Conservation (phyloP, 192 early-diverging fungal genomes). For the Linnemannia hyalina region DNA sequence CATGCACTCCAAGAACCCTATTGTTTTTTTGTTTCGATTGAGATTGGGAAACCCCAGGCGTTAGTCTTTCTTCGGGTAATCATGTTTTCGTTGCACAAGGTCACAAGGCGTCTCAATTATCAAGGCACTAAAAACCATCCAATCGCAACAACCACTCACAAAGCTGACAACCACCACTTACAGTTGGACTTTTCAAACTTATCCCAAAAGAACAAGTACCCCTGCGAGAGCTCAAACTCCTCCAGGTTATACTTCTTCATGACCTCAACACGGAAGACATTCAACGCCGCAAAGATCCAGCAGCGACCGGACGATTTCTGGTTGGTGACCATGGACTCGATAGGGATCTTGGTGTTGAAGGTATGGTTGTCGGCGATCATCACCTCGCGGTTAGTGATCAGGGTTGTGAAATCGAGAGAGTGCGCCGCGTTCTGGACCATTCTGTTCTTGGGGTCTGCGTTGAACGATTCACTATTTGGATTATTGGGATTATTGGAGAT, state of each 20-base stretch:
- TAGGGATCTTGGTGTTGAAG: constrained; percentile 68
- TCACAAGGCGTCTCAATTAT: neutral
- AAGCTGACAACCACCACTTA: constrained; percentile 16
- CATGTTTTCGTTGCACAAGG: neutral
- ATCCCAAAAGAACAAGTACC: constrained; percentile 82
- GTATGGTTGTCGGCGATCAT: constrained; percentile 66
- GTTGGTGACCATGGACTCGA: constrained; percentile 73
- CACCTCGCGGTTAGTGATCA: constrained; percentile 71
- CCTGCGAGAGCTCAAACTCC: constrained; percentile 84
- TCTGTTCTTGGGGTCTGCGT: constrained; percentile 74
- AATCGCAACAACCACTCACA: neutral
- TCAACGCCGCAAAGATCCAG: constrained; percentile 88
- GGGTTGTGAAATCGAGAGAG: constrained; percentile 66
- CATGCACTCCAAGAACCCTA: constrained; percentile 81
- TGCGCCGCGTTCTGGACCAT: constrained; percentile 77
- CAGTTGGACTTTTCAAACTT: constrained; percentile 88
- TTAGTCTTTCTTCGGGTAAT: neutral
- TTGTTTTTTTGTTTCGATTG: neutral
- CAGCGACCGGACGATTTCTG: constrained; percentile 83
- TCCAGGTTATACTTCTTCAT: constrained; percentile 84
- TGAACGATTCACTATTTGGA: constrained; percentile 59
- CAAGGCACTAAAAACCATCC: neutral
- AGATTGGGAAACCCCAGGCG: neutral
- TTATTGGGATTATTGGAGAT: neutral
- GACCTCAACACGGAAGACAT: constrained; percentile 75